phyloP scores from a whole-genome alignment of 1,139 yeast genomes.

The Yamadazyma taylorii region DNA sequence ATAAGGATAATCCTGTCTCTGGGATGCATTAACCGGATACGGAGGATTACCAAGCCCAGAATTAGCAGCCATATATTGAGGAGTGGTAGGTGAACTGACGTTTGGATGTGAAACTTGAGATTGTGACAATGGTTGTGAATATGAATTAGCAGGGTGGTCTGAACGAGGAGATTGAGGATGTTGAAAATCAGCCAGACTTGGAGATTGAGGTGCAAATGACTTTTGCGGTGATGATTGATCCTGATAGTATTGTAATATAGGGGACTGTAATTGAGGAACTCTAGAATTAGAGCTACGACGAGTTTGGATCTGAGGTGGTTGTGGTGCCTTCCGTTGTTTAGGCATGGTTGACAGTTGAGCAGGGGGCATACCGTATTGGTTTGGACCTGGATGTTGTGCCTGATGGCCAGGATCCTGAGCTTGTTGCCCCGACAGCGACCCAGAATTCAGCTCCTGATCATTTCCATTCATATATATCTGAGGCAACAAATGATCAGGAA shows the following conservation, averaged over 20 bases:
- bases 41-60: conserved; percentile 1
- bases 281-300: conserved; percentile 2
- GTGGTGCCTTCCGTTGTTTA: conserved; percentile 5
- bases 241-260: conserved; percentile 10
- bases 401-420: not conserved
- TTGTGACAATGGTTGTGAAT: too few species aligned
- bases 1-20: conserved; percentile 3
- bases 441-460: not conserved
- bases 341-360: too few species aligned
- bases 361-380: too few species aligned
- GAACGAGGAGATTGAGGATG: too few species aligned
- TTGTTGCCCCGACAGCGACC: too few species aligned
- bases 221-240: conserved; percentile 4
- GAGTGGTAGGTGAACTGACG: not conserved
- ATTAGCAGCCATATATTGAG: not conserved
- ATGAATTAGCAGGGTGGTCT: too few species aligned
- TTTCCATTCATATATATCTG: conserved; percentile 22
- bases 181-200: not conserved
- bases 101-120: not conserved
- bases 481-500: conserved; percentile 41
- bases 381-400: not conserved
- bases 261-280: conserved; percentile 7
- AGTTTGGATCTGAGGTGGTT: conserved; percentile 3
- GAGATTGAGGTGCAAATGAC: conserved; percentile 1
- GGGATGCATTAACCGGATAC: conserved; percentile 4